Percentiles rank a stretch among this genome's conserved stretches.
Conservation (phyloP, 2,329 filamentous ascomycete genomes). For the Capronia americana region DNA sequence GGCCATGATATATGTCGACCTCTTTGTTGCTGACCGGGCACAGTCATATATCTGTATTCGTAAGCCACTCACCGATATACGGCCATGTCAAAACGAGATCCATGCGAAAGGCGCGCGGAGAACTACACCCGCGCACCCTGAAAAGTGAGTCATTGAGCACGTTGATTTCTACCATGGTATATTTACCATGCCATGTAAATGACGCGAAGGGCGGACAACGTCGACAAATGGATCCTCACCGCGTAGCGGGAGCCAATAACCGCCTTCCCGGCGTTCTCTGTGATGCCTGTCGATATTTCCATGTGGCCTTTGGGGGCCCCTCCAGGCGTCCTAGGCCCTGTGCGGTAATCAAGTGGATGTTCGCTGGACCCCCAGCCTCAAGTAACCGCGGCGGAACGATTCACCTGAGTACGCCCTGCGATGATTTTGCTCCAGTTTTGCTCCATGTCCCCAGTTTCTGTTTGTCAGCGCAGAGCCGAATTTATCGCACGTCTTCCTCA, state of each 20-base stretch:
- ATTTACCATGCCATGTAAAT: no score
- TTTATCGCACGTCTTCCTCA: slow-evolving; percentile 3
- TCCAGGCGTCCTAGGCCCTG: slow-evolving; percentile 10
- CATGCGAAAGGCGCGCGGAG: slow-evolving; percentile 12
- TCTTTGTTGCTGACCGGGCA: neutral
- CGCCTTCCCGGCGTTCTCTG: neutral
- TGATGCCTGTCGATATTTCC: slow-evolving; percentile 4
- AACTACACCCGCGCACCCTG: neutral
- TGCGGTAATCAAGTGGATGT: slow-evolving; percentile 16
- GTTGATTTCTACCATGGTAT: neutral
- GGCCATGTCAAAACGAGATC: neutral
- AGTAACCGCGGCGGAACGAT: neutral
- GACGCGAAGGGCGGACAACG: slow-evolving; percentile 17
- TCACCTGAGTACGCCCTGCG: slow-evolving; percentile 14
- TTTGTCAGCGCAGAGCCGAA: slow-evolving; percentile 26
- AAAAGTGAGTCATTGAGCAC: slow-evolving; percentile 20
- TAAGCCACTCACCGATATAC: slow-evolving; percentile 16
- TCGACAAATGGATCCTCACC: neutral
- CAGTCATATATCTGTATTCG: slow-evolving; percentile 6
- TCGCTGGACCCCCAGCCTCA: neutral
- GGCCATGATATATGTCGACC: neutral
- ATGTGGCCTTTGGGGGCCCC: slow-evolving; percentile 13
- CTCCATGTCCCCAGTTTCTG: slow-evolving; percentile 15
- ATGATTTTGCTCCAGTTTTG: slow-evolving; percentile 7
- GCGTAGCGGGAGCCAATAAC: slow-evolving; percentile 10